phyloP scores from a whole-genome alignment of 1,284 basidiomycete genomes.

The Phylloboletellus chloephorus region DNA sequence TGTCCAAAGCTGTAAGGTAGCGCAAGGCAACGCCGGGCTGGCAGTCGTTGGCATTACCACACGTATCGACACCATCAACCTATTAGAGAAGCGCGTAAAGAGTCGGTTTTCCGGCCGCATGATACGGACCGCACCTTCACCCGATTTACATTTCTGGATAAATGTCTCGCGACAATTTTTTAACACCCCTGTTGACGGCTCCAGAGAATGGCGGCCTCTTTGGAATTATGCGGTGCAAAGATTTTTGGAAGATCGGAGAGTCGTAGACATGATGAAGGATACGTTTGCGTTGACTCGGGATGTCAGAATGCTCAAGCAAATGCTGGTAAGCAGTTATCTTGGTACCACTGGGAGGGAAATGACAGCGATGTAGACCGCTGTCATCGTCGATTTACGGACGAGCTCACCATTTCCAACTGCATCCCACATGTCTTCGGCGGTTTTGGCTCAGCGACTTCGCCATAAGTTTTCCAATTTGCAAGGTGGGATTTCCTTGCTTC shows the following conservation, averaged over 20 bases:
- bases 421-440: slow-evolving; percentile 37
- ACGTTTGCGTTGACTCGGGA: slow-evolving; percentile 66
- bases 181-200: slow-evolving; percentile 26
- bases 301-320: slow-evolving; percentile 54
- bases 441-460: slow-evolving; percentile 50
- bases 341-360: slow-evolving; percentile 22
- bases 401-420: slow-evolving; percentile 49
- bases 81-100: slow-evolving; percentile 92
- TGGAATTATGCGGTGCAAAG: slow-evolving; percentile 61
- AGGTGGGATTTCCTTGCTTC: slow-evolving; percentile 35
- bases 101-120: slow-evolving; percentile 91
- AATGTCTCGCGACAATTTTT: slow-evolving; percentile 43
- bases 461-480: slow-evolving; percentile 45
- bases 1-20: slow-evolving; percentile 62
- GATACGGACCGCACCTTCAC: slow-evolving; percentile 65
- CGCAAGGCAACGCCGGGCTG: slow-evolving; percentile 57
- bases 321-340: slow-evolving; percentile 52
- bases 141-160: slow-evolving; percentile 49
- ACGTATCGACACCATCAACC: slow-evolving; percentile 80
- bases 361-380: slow-evolving; percentile 41
- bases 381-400: slow-evolving; percentile 44
- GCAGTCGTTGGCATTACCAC: slow-evolving; percentile 81
- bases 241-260: slow-evolving; percentile 46
- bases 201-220: slow-evolving; percentile 43
- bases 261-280: slow-evolving; percentile 46